Conservation (phyloP, 108 stramenopile genomes). For the Schizochytrium sp. region DNA sequence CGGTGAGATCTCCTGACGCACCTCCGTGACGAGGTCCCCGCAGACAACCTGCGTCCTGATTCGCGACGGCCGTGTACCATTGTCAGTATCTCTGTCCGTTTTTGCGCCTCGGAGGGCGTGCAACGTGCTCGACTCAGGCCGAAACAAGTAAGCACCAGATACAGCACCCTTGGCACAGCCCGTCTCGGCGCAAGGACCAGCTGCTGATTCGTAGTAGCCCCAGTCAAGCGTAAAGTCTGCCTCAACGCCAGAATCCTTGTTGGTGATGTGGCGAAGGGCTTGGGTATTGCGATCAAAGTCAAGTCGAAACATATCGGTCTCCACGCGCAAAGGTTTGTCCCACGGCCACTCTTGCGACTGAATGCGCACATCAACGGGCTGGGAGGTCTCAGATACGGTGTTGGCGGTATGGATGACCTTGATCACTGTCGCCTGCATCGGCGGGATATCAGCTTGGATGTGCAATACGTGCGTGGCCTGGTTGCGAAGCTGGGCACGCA, state of each 20-base stretch:
- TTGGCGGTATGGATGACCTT: background rate
- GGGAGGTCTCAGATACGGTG: no score
- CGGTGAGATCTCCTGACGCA: constrained; percentile 60
- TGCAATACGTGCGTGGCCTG: constrained; percentile 40
- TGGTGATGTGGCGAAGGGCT: background rate
- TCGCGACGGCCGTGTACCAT: background rate
- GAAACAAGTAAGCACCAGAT: constrained; percentile 91
- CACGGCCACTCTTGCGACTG: no score
- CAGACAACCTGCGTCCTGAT: background rate
- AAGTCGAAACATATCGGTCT: background rate
- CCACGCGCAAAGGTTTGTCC: background rate
- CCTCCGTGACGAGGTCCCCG: constrained; percentile 52
- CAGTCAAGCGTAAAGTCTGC: background rate
- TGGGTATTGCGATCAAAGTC: background rate
- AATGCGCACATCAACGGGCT: no score
- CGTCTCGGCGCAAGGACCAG: background rate
- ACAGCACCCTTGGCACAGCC: background rate
- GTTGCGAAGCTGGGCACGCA: background rate
- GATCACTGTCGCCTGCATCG: background rate
- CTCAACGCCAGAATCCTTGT: background rate
- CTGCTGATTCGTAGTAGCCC: background rate
- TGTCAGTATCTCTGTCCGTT: no score
- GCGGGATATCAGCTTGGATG: background rate
- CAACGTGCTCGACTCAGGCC: constrained; percentile 51
- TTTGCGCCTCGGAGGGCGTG: background rate